These are phyloP conservation scores for Rhizopogon roseolus DNA, from an alignment of 768 basidiomycete species.

Conservation along the genomic window DNA sequence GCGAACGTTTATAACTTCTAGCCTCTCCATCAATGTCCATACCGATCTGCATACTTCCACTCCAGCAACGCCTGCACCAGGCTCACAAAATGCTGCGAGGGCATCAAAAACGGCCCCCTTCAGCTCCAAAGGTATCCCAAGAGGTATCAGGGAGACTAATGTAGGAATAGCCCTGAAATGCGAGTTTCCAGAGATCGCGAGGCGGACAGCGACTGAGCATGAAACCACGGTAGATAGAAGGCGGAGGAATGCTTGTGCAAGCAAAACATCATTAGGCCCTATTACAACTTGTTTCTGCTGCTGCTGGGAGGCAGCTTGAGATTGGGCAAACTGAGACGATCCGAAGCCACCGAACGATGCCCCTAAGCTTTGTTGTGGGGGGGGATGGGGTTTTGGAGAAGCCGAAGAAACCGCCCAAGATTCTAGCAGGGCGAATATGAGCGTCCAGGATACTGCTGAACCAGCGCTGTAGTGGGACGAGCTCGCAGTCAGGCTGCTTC, in stretches of 20 bases:
- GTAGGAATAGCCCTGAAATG: slow-evolving; percentile 82
- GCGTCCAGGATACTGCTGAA: slow-evolving; percentile 70
- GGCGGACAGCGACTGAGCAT: slow-evolving; percentile 72
- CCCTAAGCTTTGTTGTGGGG: slow-evolving; percentile 36
- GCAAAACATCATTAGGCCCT: slow-evolving; percentile 66
- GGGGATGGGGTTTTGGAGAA: slow-evolving; percentile 39
- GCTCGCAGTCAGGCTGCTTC: slow-evolving; percentile 42
- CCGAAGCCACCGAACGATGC: slow-evolving; percentile 25
- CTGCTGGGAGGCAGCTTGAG: slow-evolving; percentile 31
- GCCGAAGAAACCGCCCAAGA: slow-evolving; percentile 62
- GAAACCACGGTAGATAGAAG: slow-evolving; percentile 73
- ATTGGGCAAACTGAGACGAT: slow-evolving; percentile 16
- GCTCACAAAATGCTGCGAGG: slow-evolving; percentile 76
- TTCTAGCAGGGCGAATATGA: slow-evolving; percentile 71
- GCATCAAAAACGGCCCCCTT: slow-evolving; percentile 84
- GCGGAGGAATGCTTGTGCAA: slow-evolving; percentile 77
- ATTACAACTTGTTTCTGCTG: slow-evolving; percentile 43
- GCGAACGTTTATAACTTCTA: slow-evolving; percentile 79
- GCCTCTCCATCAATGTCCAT: slow-evolving; percentile 80
- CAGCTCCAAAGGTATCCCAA: slow-evolving; percentile 83
- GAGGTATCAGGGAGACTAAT: slow-evolving; percentile 70
- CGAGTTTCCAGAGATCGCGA: slow-evolving; percentile 69
- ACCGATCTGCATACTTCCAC: slow-evolving; percentile 79
- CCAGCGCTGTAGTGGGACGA: slow-evolving; percentile 43
- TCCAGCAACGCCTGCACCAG: slow-evolving; percentile 68